Conservation (phyloP, 192 early-diverging fungal genomes). For the Linnemannia zychae region DNA sequence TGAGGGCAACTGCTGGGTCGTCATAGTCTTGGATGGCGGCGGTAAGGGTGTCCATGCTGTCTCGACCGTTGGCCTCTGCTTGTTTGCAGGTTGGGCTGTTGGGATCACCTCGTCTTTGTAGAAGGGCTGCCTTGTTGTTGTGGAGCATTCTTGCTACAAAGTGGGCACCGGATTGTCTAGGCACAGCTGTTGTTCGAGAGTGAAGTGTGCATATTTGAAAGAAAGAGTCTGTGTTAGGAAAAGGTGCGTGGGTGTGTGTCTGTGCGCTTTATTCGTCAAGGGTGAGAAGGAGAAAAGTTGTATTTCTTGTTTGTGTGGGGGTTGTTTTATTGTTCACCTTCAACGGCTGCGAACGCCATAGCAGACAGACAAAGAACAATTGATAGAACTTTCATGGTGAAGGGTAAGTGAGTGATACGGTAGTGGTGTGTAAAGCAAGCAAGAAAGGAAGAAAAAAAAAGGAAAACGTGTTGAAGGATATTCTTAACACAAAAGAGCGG, state of each 20-base stretch:
- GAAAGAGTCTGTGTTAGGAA: neutral
- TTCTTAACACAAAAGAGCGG: neutral
- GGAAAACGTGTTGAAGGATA: neutral
- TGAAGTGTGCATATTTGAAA: neutral
- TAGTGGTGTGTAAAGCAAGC: neutral
- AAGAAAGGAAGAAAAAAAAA: neutral
- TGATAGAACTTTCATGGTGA: neutral
- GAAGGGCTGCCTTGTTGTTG: neutral
- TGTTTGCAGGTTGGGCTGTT: neutral
- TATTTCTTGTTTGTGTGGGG: neutral
- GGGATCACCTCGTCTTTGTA: neutral
- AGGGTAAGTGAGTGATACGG: too few species aligned
- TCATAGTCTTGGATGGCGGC: neutral
- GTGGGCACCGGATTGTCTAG: neutral
- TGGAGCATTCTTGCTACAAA: slow-evolving; percentile 3
- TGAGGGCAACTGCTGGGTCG: neutral
- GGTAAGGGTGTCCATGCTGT: neutral
- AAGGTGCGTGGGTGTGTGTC: too few species aligned
- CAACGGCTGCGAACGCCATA: neutral
- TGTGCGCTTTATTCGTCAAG: neutral
- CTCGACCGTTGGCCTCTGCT: neutral
- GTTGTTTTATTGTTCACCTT: neutral
- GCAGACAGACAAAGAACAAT: neutral
- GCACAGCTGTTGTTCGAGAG: neutral
- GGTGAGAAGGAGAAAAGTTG: too few species aligned